Base-by-base conservation (phyloP, 768 basidiomycete species). In the Boletus rubroflammeus region DNA sequence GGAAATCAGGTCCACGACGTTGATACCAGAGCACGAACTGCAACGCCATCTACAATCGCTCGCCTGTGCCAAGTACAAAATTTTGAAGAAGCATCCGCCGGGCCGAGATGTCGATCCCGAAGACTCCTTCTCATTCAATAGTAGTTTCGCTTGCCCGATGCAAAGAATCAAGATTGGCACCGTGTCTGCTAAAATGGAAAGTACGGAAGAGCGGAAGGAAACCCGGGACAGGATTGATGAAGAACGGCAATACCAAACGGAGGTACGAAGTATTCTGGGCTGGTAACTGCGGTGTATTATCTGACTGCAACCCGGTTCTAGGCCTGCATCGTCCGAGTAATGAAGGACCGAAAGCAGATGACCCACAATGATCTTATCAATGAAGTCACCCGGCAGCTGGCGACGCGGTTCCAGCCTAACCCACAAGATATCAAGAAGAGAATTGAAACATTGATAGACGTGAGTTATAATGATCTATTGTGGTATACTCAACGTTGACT, bases 251-350 rank as follows among this genome's bases (percentile, higher is more conserved):
- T 85, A 93, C 71, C 86, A 95, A 71, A 89, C 85, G 42, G 96
- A 98, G 76, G 96, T 93, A 56, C 50, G 82, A 10, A 5, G 25
- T 14, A 21, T 11, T 43, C 28, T 29, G 13, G 23, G 41, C 17
- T 13, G 34, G 26, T 38, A 51, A 44, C 35, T 40, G 44, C 1
- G 35, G 5, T 39, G 32, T 44, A 17, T 21, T 7, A 9, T 55
- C 35, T 62, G 52, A 60, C n/a, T 40, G 38, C 3, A 8, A 29
- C 32, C 21, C n/a, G 45, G 3, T 45, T 13, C n/a, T 57, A 99
- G 95, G 97, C 97, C 1, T 98, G 93, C 65, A 88, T 98, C 58
- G 97, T 99, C 25, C 86, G 97, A 31, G 85, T 98, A 28, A 98
- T 99, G 96, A 98, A 98, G 73, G 87, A 93, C 67, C 77, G 94